Base-by-base conservation (phyloP, 768 basidiomycete genomes). In the Mycena vitilis region DNA sequence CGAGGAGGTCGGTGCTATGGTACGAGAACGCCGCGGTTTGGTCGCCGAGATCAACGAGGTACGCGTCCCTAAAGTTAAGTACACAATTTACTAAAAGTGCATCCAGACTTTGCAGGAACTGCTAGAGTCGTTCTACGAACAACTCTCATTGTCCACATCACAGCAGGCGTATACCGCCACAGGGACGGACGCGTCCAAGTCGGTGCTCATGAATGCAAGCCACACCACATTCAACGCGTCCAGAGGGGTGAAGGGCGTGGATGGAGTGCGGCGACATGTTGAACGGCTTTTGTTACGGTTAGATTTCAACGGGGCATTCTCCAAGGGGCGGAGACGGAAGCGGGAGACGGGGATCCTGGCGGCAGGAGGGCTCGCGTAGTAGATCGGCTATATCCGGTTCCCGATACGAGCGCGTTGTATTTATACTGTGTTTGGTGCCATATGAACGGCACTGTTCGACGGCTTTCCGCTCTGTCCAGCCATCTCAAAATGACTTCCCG, bases 11-110 rank as follows among this genome's bases (percentile, higher is more conserved):
- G 95, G 95, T 16, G 82, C 82, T 12, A 82, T 93, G 85, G 93
- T 95, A 0, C 84, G 85, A 73, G 91, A 94, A 71, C 85, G 95
- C 51, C 86, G 87, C 78, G 77, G 76, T 10, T 82, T 89, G 34
- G 91, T 96, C 13, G 85, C 87, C 13, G 92, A 93, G 73, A 91
- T 96, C 69, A 90, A 93, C 73, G 85, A 92, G 87, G 95, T 94
- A 65, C 54, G 85, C 73, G 25, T 15, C 42, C 34, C 8, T n/a
- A 20, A 58, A 34, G n/a, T n/a, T 37, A 25, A 12, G 15, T 20
- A 23, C 38, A 47, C 30, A 4, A 23, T 30, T 30, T 2, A 16
- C 49, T 42, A 47, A 64, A 30, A 64, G 44, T 56, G 25, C 36
- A 12, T 22, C 5, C 75, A 96, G 95, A 87, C 85, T 36, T 81